Evolutionary conservation across 805 yeast species (phyloP).

Genomic region (Wickerhamomyces tratensis): DNA sequence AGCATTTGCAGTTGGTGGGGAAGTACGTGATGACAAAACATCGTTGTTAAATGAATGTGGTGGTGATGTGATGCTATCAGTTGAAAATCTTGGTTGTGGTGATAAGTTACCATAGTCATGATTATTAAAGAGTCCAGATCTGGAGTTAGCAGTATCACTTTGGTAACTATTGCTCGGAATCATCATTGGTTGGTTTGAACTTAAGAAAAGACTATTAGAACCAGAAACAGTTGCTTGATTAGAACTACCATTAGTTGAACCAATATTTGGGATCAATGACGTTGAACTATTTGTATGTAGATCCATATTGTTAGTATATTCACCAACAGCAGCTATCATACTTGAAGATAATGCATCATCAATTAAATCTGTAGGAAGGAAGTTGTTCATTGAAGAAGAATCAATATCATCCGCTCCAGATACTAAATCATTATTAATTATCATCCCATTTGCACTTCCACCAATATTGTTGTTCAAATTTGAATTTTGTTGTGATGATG

Average conservation of each 20-base stretch:
- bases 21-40: constrained; percentile 12
- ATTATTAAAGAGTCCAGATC: not conserved
- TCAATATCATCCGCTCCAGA: constrained; percentile 18
- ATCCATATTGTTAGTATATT: not conserved
- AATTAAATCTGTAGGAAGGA: constrained; percentile 26
- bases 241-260: too few species aligned
- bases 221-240: too few species aligned
- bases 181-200: too few species aligned
- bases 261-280: too few species aligned
- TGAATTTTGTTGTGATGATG: not conserved
- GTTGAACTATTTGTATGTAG: too few species aligned
- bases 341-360: constrained; percentile 10
- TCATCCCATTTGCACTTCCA: too few species aligned
- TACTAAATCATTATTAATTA: constrained; percentile 1
- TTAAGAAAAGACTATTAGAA: too few species aligned
- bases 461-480: too few species aligned
- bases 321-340: constrained; percentile 1
- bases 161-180: too few species aligned
- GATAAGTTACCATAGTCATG: constrained; percentile 8
- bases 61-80: constrained; percentile 11
- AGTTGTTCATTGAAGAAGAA: constrained; percentile 23
- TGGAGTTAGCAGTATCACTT: too few species aligned
- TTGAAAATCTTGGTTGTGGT: constrained; percentile 6
- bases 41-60: constrained; percentile 12
- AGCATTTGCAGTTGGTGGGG: constrained; percentile 14